Evolutionary conservation across 2,329 filamentous ascomycete genomes (phyloP).

Genomic region (Chaetomium olivaceum): DNA sequence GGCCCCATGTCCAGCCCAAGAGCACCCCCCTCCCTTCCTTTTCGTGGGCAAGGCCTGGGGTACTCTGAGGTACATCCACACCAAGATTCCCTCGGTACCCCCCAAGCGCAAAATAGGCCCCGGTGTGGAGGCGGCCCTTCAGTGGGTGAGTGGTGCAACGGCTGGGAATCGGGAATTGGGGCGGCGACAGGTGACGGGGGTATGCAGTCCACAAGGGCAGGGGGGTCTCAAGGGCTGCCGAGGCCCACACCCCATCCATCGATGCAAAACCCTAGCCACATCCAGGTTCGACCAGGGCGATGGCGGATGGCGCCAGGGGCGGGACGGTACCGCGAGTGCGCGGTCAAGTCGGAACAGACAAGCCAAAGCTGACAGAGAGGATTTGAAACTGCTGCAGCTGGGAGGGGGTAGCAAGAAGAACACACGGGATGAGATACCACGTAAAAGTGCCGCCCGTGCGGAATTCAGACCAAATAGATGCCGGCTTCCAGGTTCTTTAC

Average conservation of each 20-base stretch:
- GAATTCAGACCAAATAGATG: not conserved
- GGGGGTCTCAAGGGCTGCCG: constrained; percentile 8
- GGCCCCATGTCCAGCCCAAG: constrained; percentile 17
- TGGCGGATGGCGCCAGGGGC: constrained; percentile 16
- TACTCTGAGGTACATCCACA: constrained; percentile 26
- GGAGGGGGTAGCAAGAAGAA: not conserved
- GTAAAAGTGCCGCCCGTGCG: not conserved
- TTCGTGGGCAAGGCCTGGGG: constrained; percentile 16
- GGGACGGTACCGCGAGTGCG: not conserved
- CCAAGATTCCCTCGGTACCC: constrained; percentile 15
- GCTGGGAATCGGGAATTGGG: constrained; percentile 26
- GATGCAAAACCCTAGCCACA: constrained; percentile 17
- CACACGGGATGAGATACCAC: constrained; percentile 3
- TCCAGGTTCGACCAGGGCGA: constrained; percentile 6
- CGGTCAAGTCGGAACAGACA: not conserved
- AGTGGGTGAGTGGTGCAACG: constrained; percentile 33
- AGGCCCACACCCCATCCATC: constrained; percentile 22
- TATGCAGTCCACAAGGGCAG: constrained; percentile 8
- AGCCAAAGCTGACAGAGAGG: not conserved
- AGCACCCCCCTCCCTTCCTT: constrained; percentile 19
- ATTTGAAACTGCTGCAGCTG: constrained; percentile 7
- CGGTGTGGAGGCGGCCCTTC: constrained; percentile 27
- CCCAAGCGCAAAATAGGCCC: constrained; percentile 21
- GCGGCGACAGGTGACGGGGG: constrained; percentile 27
- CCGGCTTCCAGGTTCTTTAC: not conserved